Evolutionary conservation across 768 basidiomycete species (phyloP), one percentile per base, ranked within the genome.

Genomic region (Agaricus subrufescens): DNA sequence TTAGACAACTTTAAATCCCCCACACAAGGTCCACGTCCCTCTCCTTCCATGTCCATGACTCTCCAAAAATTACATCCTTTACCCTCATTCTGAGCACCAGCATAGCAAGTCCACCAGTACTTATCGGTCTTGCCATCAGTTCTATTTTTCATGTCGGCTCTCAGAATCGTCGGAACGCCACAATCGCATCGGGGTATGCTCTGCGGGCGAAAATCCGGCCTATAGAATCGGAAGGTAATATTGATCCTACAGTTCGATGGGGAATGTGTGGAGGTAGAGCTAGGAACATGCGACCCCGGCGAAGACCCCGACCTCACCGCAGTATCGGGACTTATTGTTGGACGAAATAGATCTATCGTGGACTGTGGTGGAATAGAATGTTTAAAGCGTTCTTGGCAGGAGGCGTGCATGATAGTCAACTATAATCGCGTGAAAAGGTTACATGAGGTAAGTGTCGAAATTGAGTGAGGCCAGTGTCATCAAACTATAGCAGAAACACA

Each of bases 381-480:
- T 62, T 93, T 93, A 71, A 87, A 93, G 40, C 73, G 75, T 65
- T 93, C 91, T 73, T 93, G 91, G 57, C 86, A 87, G 14, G 84
- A 82, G 1, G 90, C 88, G 61, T 93, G 91, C 91, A 93, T 93
- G 55, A 93, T 90, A n/a, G 78, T 78, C 37, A 93, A 74, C 89
- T 92, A 56, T 26, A 50, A 38, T 49, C 14, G 54, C 38, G 53
- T 39, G 42, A 49, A 55, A n/a, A 40, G 31, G 27, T 40, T 31
- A 29, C n/a, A 25, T 53, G 31, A 31, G 31, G 31, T 10, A n/a
- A 52, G 23, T 38, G 19, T 34, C 45, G 31, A 31, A 26, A 34
- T 8, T 34, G 7, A 39, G 25, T 47, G 7, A 23, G 50, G 30
- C 19, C 19, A 19, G 19, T 19, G 30, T 11, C 26, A 27, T 19